These are phyloP conservation scores for Coelastrella sp. DNA, from an alignment of 139 green algal genomes.

Conservation along the genomic window DNA sequence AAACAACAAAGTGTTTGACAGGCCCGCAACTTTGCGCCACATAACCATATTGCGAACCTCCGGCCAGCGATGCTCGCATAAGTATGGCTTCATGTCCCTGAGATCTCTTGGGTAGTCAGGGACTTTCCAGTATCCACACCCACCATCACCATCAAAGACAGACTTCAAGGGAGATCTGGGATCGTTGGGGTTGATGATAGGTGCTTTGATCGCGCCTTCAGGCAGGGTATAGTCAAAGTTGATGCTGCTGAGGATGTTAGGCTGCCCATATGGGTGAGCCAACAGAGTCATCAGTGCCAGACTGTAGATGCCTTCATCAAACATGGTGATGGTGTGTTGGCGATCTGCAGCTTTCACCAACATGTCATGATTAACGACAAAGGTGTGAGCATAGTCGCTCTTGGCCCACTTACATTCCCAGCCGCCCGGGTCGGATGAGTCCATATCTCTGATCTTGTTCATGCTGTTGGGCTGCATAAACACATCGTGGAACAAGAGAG, in stretches of 20 bases:
- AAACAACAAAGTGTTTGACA: not conserved
- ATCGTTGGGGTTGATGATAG: not conserved
- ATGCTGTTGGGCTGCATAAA: not conserved
- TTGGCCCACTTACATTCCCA: not conserved
- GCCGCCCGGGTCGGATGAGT: no score
- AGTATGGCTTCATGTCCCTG: not conserved
- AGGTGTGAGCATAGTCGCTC: not conserved
- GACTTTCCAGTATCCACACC: not conserved
- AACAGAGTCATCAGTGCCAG: conserved; percentile 21
- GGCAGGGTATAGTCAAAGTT: conserved; percentile 3
- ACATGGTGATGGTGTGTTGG: conserved; percentile 14
- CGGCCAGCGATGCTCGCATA: conserved; percentile 13
- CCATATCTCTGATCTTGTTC: conserved; percentile 23
- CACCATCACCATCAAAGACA: not conserved
- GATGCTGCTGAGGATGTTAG: conserved; percentile 27
- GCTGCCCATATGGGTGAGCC: conserved; percentile 21
- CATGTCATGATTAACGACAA: conserved; percentile 25
- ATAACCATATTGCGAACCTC: not conserved
- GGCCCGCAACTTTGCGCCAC: no score
- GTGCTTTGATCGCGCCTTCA: not conserved
- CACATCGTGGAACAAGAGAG: not conserved
- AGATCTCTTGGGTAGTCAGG: not conserved
- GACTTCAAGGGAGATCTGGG: not conserved
- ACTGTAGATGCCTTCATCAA: not conserved
- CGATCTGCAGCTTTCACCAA: not conserved